Base-by-base conservation (phyloP, 202 grass and related monocot genomes). In the Eragrostis tef region DNA sequence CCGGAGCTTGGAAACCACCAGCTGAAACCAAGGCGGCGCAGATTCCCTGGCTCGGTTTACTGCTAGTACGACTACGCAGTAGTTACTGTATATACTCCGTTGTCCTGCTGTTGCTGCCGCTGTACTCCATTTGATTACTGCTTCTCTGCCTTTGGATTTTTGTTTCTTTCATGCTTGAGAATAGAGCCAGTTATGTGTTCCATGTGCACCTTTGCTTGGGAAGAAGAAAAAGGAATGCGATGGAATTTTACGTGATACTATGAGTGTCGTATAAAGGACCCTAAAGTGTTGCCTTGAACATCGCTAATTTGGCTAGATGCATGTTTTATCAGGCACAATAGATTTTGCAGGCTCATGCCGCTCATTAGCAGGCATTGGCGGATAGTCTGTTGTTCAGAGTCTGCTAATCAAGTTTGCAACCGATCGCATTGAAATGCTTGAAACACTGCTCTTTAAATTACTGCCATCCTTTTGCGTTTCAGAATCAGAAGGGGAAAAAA, bases 81-180 rank as follows among this genome's bases (percentile, higher is more conserved):
- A n/a, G n/a, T n/a, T n/a, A n/a, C n/a, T n/a, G n/a, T n/a, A n/a
- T n/a, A 15, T 52, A 19, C 51, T 21, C 7, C 52, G 19, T 20
- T 19, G 7, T 56, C 52, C 19, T 21, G 52, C 52, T 56, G 19
- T 56, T 56, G 52, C 54, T 22, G 54, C 54, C 22, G 20, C 20
- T 11, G n/a, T 7, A 7, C n/a, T 11, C 9, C 20, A 58, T 58
- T 58, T 56, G 67, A 70, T 27, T 48, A 26, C 11, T 70, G 19
- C 12, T 9, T 16, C 34, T 12, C 11, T 46, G 22, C 25, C 24
- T 27, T 27, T 71, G 46, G 24, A 16, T 51, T 29, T 71, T 34
- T 45, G 48, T 73, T 73, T 54, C 4, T 73, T 54, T n/a, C 49
- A 52, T 73, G 70, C 26, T 73, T 53, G 49, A 39, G 27, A 73